Conservation (phyloP, 345 rosid species). For the Populus euphratica region DNA sequence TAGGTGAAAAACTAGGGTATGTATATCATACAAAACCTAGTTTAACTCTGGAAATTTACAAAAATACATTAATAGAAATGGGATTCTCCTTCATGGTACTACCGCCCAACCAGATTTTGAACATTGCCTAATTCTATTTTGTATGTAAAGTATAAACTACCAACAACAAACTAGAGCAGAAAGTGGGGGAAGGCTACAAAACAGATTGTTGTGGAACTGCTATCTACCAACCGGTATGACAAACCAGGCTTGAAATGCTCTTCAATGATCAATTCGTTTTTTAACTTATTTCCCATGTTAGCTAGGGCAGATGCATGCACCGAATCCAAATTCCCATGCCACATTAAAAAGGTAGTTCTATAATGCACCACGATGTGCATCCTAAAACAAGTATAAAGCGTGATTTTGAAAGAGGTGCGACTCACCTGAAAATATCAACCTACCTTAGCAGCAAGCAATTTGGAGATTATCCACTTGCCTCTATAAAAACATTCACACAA, state of each 20-base stretch:
- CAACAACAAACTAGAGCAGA: neutral
- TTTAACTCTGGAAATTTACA: neutral
- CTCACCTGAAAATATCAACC: constrained; percentile 81
- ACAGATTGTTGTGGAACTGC: neutral
- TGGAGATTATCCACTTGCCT: constrained; percentile 67
- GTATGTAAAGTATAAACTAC: neutral
- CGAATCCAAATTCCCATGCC: neutral
- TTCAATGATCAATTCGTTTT: too few relatives aligned
- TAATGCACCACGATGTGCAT: neutral
- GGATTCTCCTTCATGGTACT: neutral
- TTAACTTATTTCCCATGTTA: neutral
- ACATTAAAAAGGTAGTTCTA: neutral
- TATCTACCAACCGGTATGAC: neutral
- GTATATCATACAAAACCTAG: neutral
- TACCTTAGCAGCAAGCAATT: constrained; percentile 73
- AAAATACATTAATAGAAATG: neutral
- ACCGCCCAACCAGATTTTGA: neutral
- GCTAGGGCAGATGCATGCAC: neutral
- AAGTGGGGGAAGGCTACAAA: neutral
- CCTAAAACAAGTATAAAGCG: constrained; percentile 12
- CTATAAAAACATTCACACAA: constrained; percentile 63
- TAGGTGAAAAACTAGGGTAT: neutral
- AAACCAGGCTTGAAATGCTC: neutral
- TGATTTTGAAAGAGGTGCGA: constrained; percentile 32
- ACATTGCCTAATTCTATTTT: neutral